Percentiles rank a stretch among this genome's conserved stretches.
Conservation (phyloP, 106 monocot species). For the Ottelia alismoides region DNA sequence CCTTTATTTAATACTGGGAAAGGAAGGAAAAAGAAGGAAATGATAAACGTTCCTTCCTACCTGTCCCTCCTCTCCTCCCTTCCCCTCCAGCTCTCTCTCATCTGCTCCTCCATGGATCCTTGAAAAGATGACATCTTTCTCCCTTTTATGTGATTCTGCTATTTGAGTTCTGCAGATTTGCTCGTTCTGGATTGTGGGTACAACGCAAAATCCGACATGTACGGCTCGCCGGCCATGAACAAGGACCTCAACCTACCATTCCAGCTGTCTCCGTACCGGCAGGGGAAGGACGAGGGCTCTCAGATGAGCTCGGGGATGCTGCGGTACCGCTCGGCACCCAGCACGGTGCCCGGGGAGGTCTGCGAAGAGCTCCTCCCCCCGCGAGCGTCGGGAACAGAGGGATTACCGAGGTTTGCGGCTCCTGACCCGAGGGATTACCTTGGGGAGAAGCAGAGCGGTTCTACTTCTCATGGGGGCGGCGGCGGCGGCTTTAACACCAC, state of each 20-base stretch:
- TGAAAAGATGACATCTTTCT: too few relatives aligned
- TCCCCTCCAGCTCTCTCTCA: too few relatives aligned
- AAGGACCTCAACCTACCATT: constrained; percentile 8
- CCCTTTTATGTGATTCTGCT: too few relatives aligned
- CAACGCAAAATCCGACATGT: constrained; percentile 1
- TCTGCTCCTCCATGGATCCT: too few relatives aligned
- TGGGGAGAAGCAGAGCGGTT: constrained; percentile 25
- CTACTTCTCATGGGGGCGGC: constrained; percentile 30
- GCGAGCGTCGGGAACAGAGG: constrained; percentile 16
- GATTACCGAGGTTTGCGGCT: constrained; percentile 44
- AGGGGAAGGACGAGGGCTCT: constrained; percentile 27
- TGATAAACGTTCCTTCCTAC: too few relatives aligned
- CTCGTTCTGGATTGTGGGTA: too few relatives aligned
- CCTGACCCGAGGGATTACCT: constrained; percentile 32
- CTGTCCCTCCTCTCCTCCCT: too few relatives aligned
- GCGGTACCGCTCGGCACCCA: constrained; percentile 82
- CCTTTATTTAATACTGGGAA: too few relatives aligned
- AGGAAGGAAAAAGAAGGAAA: too few relatives aligned
- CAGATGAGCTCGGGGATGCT: constrained; percentile 66
- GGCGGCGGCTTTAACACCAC: constrained; percentile 6
- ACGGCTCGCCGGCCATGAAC: constrained; percentile 3
- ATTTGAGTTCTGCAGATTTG: too few relatives aligned
- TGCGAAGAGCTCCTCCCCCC: constrained; percentile 52
- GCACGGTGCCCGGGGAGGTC: constrained; percentile 51
- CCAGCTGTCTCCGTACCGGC: constrained; percentile 9